Base-by-base conservation (phyloP, 2,329 filamentous ascomycete species). In the Mariannaea sp. region DNA sequence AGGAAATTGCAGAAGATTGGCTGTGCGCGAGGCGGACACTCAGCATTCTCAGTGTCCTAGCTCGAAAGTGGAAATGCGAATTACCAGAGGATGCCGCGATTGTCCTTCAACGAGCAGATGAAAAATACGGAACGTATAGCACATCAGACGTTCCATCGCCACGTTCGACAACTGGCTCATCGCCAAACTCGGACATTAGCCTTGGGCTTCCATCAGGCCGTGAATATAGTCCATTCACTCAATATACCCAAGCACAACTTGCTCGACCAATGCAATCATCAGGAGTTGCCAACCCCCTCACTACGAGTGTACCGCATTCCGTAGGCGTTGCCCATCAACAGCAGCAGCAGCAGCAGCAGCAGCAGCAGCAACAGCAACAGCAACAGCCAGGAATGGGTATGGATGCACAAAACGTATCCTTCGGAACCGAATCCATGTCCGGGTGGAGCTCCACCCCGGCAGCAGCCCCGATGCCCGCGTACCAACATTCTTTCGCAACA, bases 1-100 rank as follows among this genome's bases (percentile, higher is more conserved):
- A 97, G 70, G 93, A 97, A 67, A 97, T 99, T 64, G 91, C 91
- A 1, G 92, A 97, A 70, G 88, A 92, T 64, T 99, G 94, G 94
- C 83, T 92, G 1, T 94, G 92, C 65, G 93, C 92, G 8, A 82
- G 92, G 47, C 83, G 93, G 10, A 93, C 92, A 0, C 78, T 97
- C 6, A 85, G 86, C 55, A 96, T 97, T 41, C 78, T 99, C 36
- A 92, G 88, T 61, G 85, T 95, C 4, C 83, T 96, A 10, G 88
- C 88, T 1, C 83, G 86, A n/a, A 94, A 94, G 65, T 97, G 94
- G 92, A 87, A 87, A 14, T 87, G 96, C 36, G 86, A 91, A 50
- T 73, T 97, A 8, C 93, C 94, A 0, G 87, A 90, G 54, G 93
- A 97, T 71, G 93, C 92, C 0, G 80, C 83, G 0, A 75, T 80